These are phyloP conservation scores for Saccharomycopsis sp. DNA, from an alignment of 805 yeast genomes.

Conservation along the genomic window DNA sequence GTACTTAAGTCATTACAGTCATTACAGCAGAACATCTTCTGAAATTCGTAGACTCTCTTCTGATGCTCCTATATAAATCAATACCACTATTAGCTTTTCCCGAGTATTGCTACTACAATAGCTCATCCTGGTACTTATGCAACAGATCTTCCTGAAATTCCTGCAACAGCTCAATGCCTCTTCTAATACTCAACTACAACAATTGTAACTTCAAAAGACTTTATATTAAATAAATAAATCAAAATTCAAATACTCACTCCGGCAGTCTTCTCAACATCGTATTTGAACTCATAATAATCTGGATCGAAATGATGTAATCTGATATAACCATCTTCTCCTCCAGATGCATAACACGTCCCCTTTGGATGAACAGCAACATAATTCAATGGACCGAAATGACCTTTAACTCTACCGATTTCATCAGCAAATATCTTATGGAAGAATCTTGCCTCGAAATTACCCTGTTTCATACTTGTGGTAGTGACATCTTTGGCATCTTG, in stretches of 20 bases:
- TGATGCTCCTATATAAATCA: too few species aligned
- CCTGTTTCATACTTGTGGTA: constrained; percentile 88
- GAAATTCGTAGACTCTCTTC: too few species aligned
- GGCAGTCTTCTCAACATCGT: constrained; percentile 84
- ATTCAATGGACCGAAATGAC: constrained; percentile 98
- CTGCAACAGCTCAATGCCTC: too few species aligned
- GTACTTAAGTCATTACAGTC: too few species aligned
- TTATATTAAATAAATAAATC: too few species aligned
- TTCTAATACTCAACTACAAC: too few species aligned
- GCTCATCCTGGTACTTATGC: too few species aligned
- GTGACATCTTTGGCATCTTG: constrained; percentile 98
- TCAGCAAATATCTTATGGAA: constrained; percentile 93
- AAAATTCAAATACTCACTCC: constrained; percentile 32
- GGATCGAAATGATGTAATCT: constrained; percentile 92
- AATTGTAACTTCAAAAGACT: too few species aligned
- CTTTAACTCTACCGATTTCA: constrained; percentile 94
- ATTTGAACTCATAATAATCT: constrained; percentile 85
- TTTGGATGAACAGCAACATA: constrained; percentile 90
- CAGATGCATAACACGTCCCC: constrained; percentile 90
- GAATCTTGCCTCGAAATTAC: constrained; percentile 94
- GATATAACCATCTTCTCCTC: constrained; percentile 97
- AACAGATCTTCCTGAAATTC: too few species aligned
- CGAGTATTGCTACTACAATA: too few species aligned
- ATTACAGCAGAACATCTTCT: too few species aligned
- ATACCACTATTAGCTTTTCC: too few species aligned